A percentile compares a stretch with the other conserved stretches of the same genome.
Evolutionary conservation across 305 asterid species (phyloP).

Genomic region (Lippia alba): DNA sequence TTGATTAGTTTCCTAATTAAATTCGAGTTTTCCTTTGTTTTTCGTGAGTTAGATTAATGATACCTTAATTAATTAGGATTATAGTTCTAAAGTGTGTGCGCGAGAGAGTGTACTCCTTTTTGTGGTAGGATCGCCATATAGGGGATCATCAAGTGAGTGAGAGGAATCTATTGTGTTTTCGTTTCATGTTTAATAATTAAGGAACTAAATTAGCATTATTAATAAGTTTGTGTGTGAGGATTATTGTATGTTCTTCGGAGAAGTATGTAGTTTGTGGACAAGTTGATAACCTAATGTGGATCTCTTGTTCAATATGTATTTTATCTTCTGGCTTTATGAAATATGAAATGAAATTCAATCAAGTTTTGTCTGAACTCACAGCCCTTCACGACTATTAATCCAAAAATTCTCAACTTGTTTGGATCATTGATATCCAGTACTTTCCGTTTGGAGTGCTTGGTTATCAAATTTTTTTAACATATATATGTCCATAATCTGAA

Average conservation of each 20-base stretch:
- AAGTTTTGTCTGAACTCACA: not conserved
- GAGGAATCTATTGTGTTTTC: conserved; percentile 13
- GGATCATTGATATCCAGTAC: not conserved
- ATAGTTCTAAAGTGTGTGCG: conserved; percentile 14
- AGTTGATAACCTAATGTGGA: conserved; percentile 47
- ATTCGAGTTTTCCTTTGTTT: conserved; percentile 17
- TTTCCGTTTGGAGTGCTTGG: not conserved
- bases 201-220: conserved; percentile 10
- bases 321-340: not conserved
- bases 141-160: conserved; percentile 43
- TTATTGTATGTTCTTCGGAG: not conserved
- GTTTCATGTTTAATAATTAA: conserved; percentile 20
- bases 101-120: conserved; percentile 14
- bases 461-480: not conserved
- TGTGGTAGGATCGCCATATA: conserved; percentile 30
- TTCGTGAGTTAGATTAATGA: conserved; percentile 24
- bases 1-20: conserved; percentile 37
- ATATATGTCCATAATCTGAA: too few relatives aligned
- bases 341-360: conserved; percentile 8
- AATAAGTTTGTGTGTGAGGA: conserved; percentile 29
- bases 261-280: conserved; percentile 31
- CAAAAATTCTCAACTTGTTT: too few relatives aligned
- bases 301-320: conserved; percentile 36
- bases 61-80: conserved; percentile 6
- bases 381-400: too few relatives aligned